phyloP scores from a whole-genome alignment of 129 eudicot species.

The Daucus carota region DH1_v3.0 NC_030388.2:19458001-19458500 shows the following conservation, averaged over 20 bases:
- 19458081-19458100: constrained; percentile 74
- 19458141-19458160: constrained; percentile 91
- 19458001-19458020: constrained; percentile 75
- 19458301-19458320: constrained; percentile 51
- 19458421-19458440: not conserved
- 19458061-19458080: constrained; percentile 67
- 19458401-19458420: not conserved
- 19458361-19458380: not conserved
- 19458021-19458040: constrained; percentile 91
- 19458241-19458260: constrained; percentile 57
- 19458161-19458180: constrained; percentile 75
- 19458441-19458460: not conserved
- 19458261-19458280: constrained; percentile 86
- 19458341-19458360: not conserved
- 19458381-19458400: not conserved
- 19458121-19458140: constrained; percentile 94
- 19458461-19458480: not conserved
- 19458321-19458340: not conserved
- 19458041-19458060: constrained; percentile 90
- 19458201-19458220: constrained; percentile 93
- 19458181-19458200: constrained; percentile 86
- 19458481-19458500: not conserved
- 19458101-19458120: constrained; percentile 95
- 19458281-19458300: constrained; percentile 96
- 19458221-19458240: constrained; percentile 78